Conservation (phyloP, 2,329 filamentous ascomycete species). For the Botrytis cinerea region DNA sequence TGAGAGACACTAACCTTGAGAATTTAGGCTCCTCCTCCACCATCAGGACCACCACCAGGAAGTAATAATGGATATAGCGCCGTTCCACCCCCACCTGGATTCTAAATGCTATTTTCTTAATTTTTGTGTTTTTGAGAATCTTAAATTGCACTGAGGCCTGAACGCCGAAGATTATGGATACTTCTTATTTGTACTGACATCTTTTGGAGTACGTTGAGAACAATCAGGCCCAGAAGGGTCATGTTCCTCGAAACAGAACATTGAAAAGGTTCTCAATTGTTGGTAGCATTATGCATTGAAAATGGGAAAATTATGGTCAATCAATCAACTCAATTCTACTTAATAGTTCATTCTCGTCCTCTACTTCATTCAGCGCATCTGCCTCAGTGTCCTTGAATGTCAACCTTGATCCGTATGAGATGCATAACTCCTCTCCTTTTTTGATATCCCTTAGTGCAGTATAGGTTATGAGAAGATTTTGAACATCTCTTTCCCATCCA, state of each 20-base stretch:
- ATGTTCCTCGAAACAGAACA: background rate
- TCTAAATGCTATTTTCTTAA: constrained; percentile 40
- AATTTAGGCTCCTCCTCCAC: constrained; percentile 56
- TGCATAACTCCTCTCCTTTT: constrained; percentile 56
- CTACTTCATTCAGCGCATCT: constrained; percentile 28
- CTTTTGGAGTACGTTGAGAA: background rate
- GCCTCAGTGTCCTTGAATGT: constrained; percentile 44
- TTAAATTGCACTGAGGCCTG: background rate
- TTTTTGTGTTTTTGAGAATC: background rate
- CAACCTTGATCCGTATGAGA: constrained; percentile 43
- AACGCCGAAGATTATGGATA: constrained; percentile 17
- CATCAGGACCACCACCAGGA: constrained; percentile 55
- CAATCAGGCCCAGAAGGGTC: background rate
- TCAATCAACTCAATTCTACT: constrained; percentile 41
- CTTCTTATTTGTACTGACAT: background rate
- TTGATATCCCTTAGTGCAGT: constrained; percentile 51
- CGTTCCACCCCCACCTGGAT: constrained; percentile 55
- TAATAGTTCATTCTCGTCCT: constrained; percentile 38
- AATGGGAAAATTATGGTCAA: constrained; percentile 22
- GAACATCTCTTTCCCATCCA: constrained; percentile 54
- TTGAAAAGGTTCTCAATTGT: background rate
- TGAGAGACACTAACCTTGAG: constrained; percentile 23
- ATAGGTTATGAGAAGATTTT: constrained; percentile 50
- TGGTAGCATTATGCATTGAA: constrained; percentile 4
- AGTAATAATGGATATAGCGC: constrained; percentile 58